A percentile compares a stretch with the other conserved stretches of the same genome.
These are phyloP conservation scores for Cladophialophora bantiana DNA, from an alignment of 2,329 filamentous ascomycete genomes.

Conservation along the genomic window DNA sequence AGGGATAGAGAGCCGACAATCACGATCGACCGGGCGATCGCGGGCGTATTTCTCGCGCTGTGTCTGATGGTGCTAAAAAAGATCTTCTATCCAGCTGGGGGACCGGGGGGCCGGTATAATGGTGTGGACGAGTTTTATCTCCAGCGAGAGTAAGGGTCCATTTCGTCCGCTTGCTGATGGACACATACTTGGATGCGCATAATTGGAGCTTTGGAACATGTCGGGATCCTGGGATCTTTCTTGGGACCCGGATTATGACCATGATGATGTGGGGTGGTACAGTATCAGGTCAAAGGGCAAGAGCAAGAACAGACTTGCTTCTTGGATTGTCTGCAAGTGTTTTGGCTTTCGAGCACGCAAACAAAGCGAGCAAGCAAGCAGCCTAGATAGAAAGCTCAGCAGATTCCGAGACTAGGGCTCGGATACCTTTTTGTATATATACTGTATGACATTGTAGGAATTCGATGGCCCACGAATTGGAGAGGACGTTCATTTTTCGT, in stretches of 20 bases:
- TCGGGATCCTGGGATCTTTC: background rate
- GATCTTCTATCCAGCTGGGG: constrained; percentile 44
- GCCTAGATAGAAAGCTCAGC: too few relatives aligned
- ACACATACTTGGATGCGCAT: background rate
- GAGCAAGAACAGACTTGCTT: too few relatives aligned
- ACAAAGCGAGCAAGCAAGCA: too few relatives aligned
- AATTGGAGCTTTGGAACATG: background rate
- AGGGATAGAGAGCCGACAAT: constrained; percentile 41
- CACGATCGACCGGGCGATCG: constrained; percentile 84
- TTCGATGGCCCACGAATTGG: too few relatives aligned
- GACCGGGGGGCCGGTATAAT: constrained; percentile 8
- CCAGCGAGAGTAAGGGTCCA: constrained; percentile 22
- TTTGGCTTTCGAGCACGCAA: too few relatives aligned
- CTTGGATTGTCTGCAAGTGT: too few relatives aligned
- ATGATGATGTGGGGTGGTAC: background rate
- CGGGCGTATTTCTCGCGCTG: constrained; percentile 72
- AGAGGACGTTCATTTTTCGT: too few relatives aligned
- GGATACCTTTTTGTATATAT: too few relatives aligned
- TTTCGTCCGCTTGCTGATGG: background rate
- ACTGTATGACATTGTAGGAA: too few relatives aligned
- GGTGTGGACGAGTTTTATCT: constrained; percentile 37
- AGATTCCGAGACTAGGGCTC: too few relatives aligned
- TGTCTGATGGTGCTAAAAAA: constrained; percentile 70
- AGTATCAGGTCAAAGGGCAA: background rate
- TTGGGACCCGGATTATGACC: background rate